Evolutionary conservation across 2,329 filamentous ascomycete species (phyloP), one percentile per base, ranked within the genome.

Genomic region (Seiridium unicorne): DNA sequence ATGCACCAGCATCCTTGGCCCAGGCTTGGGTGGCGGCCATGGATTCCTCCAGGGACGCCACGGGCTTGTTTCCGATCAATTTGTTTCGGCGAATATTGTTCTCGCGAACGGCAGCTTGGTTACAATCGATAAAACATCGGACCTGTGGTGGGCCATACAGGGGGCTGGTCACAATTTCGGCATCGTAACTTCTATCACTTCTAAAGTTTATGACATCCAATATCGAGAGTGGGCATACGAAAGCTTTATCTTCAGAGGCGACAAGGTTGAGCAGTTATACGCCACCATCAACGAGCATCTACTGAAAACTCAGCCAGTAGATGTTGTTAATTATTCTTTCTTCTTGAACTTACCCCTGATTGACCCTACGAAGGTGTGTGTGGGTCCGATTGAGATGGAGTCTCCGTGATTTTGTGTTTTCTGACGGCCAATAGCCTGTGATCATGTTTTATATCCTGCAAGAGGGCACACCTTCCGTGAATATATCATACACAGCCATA

Each of bases 81-180:
- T 85, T 42, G 60, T 83, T 5, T 81, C 79, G 0, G 70, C 82
- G 71, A 77, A 81, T 31, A 65, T 86, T 1, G 82, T 85, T 0
- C 73, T 84, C 1, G 80, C 82, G 4, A 71, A 83, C 61, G 83
- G 84, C 11, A 74, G 68, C 8, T 55, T 76, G 51, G 61, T 69
- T 5, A 77, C 73, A 0, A 70, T 81, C 1, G 68, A 77, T 58
- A 67, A 71, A 44, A 70, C 72, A 6, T 77, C 78, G 0, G 83
- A 86, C 42, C 76, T 88, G 2, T 87, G 77, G 72, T 87, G 84
- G 84, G 85, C 77, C 1, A 74, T 87, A 61, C 74, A 77, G 58
- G 84, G 84, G 1, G 84, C 83, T 1, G 84, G 84, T 1, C 83
- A 60, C 51, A 57, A 59, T 44, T 55, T 62, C 44, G 58, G 48